Percentiles rank a stretch among this genome's conserved stretches.
phyloP scores from a whole-genome alignment of 495 filamentous ascomycete genomes.

The Penicillium verhagenii region DNA sequence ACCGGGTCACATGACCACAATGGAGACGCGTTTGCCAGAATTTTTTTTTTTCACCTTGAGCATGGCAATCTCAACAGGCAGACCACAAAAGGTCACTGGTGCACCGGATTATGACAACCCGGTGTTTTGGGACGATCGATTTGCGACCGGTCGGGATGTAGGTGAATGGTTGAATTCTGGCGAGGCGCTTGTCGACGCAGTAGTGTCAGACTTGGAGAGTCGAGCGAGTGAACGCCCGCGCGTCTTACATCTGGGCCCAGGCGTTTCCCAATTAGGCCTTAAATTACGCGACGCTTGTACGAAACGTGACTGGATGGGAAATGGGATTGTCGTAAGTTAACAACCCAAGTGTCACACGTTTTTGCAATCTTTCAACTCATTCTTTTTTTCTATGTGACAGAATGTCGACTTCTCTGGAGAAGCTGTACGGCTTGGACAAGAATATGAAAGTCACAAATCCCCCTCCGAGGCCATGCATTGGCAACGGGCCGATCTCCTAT shows the following conservation, averaged over 20 bases:
- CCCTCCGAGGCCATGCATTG: constrained; percentile 35
- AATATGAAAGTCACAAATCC: constrained; percentile 21
- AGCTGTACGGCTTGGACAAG: constrained; percentile 38
- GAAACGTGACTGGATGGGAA: constrained; percentile 27
- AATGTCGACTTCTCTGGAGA: constrained; percentile 46
- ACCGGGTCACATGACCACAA: neutral
- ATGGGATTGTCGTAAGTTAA: constrained; percentile 42
- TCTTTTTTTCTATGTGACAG: constrained; percentile 11
- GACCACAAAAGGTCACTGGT: constrained; percentile 26
- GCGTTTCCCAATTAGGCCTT: constrained; percentile 36
- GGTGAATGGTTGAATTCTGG: constrained; percentile 47
- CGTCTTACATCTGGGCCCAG: constrained; percentile 42
- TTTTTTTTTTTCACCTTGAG: neutral
- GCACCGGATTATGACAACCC: constrained; percentile 44
- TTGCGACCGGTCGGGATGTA: constrained; percentile 40
- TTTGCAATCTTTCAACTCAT: constrained; percentile 6
- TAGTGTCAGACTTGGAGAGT: constrained; percentile 27
- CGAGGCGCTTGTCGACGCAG: constrained; percentile 31
- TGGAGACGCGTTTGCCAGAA: neutral
- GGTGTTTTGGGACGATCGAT: constrained; percentile 38
- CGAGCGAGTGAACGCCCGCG: constrained; percentile 17
- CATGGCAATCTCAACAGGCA: constrained; percentile 6
- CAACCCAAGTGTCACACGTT: too few relatives aligned
- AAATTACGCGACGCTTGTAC: constrained; percentile 34
- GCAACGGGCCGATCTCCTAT: constrained; percentile 34